Base-by-base conservation (phyloP, 2,329 filamentous ascomycete genomes). In the Diatrype stigma region DNA sequence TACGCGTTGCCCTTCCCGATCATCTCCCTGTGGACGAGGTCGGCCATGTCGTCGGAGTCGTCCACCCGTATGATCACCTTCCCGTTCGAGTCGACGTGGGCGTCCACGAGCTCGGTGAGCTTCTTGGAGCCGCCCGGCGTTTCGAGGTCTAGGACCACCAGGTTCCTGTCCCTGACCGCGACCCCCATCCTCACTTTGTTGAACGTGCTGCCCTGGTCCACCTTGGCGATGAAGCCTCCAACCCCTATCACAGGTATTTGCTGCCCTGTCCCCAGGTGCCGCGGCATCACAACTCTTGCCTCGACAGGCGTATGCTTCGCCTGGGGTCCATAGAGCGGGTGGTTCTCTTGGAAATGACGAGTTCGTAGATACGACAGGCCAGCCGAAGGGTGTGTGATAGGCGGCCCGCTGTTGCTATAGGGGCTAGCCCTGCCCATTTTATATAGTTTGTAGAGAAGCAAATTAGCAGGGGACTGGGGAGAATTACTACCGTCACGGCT, bases 361-460 rank as follows among this genome's bases (percentile, higher is more conserved):
- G 80, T 82, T 48, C 82, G 78, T 51, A 85, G 69, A 66, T 85
- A 85, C 49, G 81, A 82, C 48, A 85, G 71, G 52, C 82, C 82
- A 30, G 78, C 82, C 14, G 82, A 85, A 3, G 82, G 82, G 57
- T 85, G 82, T 19, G 78, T 82, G 7, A 73, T 70, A 1, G 82
- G 82, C n/a, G 82, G 82, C 1, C 82, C 82, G 14, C 70, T 64
- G 45, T 71, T 70, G 11, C 76, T 73, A 55, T 81, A 84, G 1
- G 77, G 77, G 53, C 65, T 74, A 26, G 58, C 56, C 22, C 54
- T 51, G 17, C 47, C 49, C 49, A 66, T 63, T 8, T 68, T 60
- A 8, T 58, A 53, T n/a, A 45, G 22, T 42, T 56, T 60, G 3
- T 56, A 34, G n/a, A 37, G 11, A 49, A 53, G 19, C 46, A 52